Base-by-base conservation (phyloP, 192 early-diverging fungal genomes). In the Coemansia sp. region DNA sequence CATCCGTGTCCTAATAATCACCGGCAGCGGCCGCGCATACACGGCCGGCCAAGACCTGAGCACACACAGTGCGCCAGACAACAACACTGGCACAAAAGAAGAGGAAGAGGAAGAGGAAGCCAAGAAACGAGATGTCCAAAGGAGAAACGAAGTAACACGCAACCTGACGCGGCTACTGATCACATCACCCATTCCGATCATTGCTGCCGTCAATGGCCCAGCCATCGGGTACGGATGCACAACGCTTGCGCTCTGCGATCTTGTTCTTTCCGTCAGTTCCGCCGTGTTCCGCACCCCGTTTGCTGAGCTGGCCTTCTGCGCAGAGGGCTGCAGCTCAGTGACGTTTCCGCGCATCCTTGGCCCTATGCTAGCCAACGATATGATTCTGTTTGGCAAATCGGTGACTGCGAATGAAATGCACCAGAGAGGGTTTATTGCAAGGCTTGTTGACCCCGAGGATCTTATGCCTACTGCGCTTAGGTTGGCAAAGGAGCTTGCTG, bases 231-330 rank as follows among this genome's bases (percentile, higher is more conserved):
- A 89, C 64, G 87, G 76, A 20, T 87, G 85, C 53, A 91, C 91
- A 0, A 87, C 85, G 18, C 60, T 87, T 21, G 86, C 85, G 0
- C 84, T 90, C 4, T 90, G 84, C 68, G 91, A 92, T 78, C 81
- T 89, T 40, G 82, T 92, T 25, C 87, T 90, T 56, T 65, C 87
- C 0, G 72, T 83, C 12, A 85, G 86, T 34, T 71, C 86, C 23
- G 88, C 90, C 13, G 84, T 84, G 12, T 92, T 90, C 71, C 81
- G 74, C 20, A 90, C 89, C 12, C 91, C 91, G 18, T 92, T 92
- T 71, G 89, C 90, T 75, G 81, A 89, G 57, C 78, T 90, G 34
- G 89, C 83, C 15, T 88, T 91, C 61, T 90, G 88, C 60, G 89
- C 87, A 12, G 91, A 92, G 66, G 91, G 87, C 12, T 88, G 86